Base-by-base conservation (phyloP, 352 stramenopile species). In the Phytopythium sindhum region DNA sequence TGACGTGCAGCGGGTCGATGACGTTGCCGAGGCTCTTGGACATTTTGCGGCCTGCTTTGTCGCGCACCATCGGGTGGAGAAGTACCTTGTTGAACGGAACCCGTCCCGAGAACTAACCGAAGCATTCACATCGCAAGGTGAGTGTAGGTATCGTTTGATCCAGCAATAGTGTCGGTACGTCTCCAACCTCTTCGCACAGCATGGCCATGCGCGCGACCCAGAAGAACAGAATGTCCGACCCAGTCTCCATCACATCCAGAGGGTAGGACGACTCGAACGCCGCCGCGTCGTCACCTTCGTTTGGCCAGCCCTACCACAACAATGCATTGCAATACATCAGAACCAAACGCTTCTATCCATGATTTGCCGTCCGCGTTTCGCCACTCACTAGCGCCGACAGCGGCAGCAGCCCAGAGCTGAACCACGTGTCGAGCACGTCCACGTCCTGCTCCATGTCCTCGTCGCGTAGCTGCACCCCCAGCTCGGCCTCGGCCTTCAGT, bases 151-250 rank as follows among this genome's bases (percentile, higher is more conserved):
- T 9, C 42, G 21, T 28, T 28, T 1, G 9, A 9, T 50, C 42
- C 15, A 65, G 0, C 1, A 42, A 39, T 26, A 60, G 17, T 19
- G n/a, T 12, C 11, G 26, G 0, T 21, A 52, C 41, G 6, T 17
- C 21, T 9, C 47, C 11, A 23, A 99, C 88, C 80, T 99, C 90
- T 75, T 99, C 86, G 60, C 96, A 98, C 60, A 99, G 94, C 97
- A 99, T 99, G 7, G 98, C 97, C 98, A 99, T 99, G 47, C 98
- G 90, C 17, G 97, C 97, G 48, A 99, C 98, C 98, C 98, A 99
- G 73, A 99, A 99, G 80, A 99, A 99, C 12, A 99, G 78, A 78
- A 99, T 99, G 74, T 99, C 98, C 33, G 97, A 96, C 17, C 98
- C 98, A 1, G 85, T 95, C 61, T 95, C 87, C 80, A 96, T 90